These are phyloP conservation scores for Pseudoscleropodium purum DNA, from an alignment of 225 moss, liverwort and hornwort genomes.

Conservation along the genomic window DNA sequence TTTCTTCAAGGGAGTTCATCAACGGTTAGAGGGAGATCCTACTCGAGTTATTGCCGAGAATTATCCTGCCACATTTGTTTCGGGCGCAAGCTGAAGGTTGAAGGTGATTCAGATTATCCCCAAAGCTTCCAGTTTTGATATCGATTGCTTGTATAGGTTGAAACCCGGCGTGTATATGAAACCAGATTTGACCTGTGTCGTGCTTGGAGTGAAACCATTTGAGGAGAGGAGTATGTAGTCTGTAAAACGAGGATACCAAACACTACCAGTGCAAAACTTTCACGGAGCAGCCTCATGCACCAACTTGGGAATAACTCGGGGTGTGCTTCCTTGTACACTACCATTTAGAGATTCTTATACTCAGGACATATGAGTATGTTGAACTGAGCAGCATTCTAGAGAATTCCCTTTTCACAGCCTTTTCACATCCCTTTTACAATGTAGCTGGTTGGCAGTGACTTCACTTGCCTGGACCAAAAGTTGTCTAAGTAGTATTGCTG, in stretches of 20 bases:
- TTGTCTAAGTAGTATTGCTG: not conserved
- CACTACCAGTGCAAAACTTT: not conserved
- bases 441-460: not conserved
- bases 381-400: not conserved
- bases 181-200: not conserved
- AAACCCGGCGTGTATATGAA: constrained; percentile 5
- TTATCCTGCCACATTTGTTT: not conserved
- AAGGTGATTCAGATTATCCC: not conserved
- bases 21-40: not conserved
- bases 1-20: not conserved
- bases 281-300: not conserved
- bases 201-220: constrained; percentile 11
- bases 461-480: not conserved
- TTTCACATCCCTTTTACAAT: not conserved
- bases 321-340: constrained; percentile 23
- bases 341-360: constrained; percentile 8
- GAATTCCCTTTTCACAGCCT: not conserved
- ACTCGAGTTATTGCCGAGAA: not conserved
- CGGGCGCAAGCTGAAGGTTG: not conserved
- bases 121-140: not conserved
- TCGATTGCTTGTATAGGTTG: constrained; percentile 1
- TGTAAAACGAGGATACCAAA: not conserved
- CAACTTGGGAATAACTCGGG: not conserved
- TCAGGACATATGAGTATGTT: constrained; percentile 2
- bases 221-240: not conserved